phyloP scores from a whole-genome alignment of 2,329 filamentous ascomycete genomes.

The Microascus cirrosus region DNA sequence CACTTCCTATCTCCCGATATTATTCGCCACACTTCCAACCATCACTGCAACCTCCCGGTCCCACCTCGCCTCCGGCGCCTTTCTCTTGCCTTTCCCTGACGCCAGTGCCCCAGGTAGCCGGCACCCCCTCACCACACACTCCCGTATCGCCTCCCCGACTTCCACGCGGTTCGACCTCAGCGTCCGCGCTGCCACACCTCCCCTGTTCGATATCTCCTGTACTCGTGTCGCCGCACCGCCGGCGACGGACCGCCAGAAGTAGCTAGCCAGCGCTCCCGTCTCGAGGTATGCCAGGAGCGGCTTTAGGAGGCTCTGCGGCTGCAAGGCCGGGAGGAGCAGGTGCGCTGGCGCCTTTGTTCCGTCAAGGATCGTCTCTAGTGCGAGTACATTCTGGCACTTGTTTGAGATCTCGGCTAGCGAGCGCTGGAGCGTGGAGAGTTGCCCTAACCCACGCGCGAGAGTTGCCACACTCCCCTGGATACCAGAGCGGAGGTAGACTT shows the following conservation, averaged over 20 bases:
- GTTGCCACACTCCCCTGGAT: slow-evolving; percentile 69
- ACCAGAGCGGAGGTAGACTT: slow-evolving; percentile 71
- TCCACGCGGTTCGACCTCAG: slow-evolving; percentile 63
- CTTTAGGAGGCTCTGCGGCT: slow-evolving; percentile 47
- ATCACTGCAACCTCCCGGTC: slow-evolving; percentile 91
- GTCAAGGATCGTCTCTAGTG: slow-evolving; percentile 67
- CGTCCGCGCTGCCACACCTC: slow-evolving; percentile 74
- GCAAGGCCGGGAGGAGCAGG: slow-evolving; percentile 43
- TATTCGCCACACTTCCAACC: slow-evolving; percentile 69
- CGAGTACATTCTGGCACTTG: slow-evolving; percentile 84
- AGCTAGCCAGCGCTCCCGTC: slow-evolving; percentile 75
- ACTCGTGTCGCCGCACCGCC: slow-evolving; percentile 65
- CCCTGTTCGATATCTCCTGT: slow-evolving; percentile 72
- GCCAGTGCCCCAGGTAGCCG: slow-evolving; percentile 49
- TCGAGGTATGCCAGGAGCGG: slow-evolving; percentile 70
- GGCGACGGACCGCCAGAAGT: slow-evolving; percentile 88
- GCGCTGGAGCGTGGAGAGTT: slow-evolving; percentile 71
- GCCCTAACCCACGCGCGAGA: slow-evolving; percentile 64
- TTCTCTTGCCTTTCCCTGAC: slow-evolving; percentile 9
- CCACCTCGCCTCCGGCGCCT: slow-evolving; percentile 48
- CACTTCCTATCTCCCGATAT: slow-evolving; percentile 28
- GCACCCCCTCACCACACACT: slow-evolving; percentile 72
- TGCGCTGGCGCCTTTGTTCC: slow-evolving; percentile 57
- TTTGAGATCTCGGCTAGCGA: slow-evolving; percentile 72
- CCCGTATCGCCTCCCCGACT: slow-evolving; percentile 66